Conservation (phyloP, 805 yeast genomes). For the Candida khao-thaluensis region DNA sequence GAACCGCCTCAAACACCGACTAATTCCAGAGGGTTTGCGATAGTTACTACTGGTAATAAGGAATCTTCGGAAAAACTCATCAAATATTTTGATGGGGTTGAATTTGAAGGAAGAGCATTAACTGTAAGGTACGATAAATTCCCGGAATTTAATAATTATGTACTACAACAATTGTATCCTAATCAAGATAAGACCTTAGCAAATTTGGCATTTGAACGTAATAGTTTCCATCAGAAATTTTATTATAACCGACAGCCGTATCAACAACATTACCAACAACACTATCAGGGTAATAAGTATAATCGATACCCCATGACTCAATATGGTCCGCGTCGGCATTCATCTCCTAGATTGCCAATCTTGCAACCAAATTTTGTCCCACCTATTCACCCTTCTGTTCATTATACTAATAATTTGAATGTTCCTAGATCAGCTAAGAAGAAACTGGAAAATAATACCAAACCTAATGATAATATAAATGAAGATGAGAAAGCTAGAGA, state of each 20-base stretch:
- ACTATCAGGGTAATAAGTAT: neutral
- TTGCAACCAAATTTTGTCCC: conserved; percentile 15
- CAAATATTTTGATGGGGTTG: conserved; percentile 46
- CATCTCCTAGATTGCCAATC: conserved; percentile 13
- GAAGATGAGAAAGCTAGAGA: conserved; percentile 33
- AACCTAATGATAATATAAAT: conserved; percentile 11
- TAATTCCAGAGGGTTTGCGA: conserved; percentile 57
- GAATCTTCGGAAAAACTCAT: conserved; percentile 51
- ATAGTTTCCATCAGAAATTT: conserved; percentile 30
- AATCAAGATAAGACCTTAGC: conserved; percentile 18
- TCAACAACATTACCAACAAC: conserved; percentile 3
- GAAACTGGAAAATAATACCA: conserved; percentile 3
- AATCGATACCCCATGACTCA: neutral
- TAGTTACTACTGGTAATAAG: conserved; percentile 50
- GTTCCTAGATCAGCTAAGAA: conserved; percentile 10
- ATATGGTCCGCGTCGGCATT: conserved; percentile 5
- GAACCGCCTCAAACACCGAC: neutral
- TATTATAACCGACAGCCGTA: conserved; percentile 22
- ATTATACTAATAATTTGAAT: conserved; percentile 14
- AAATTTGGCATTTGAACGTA: conserved; percentile 31
- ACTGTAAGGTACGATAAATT: conserved; percentile 61
- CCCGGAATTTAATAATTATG: conserved; percentile 41
- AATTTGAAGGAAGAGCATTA: conserved; percentile 59
- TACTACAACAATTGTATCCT: conserved; percentile 21
- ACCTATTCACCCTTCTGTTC: conserved; percentile 16